Percentiles rank a stretch among this genome's conserved stretches.
These are phyloP conservation scores for Aspergillus conjunctus DNA, from an alignment of 495 filamentous ascomycete species.

Conservation along the genomic window DNA sequence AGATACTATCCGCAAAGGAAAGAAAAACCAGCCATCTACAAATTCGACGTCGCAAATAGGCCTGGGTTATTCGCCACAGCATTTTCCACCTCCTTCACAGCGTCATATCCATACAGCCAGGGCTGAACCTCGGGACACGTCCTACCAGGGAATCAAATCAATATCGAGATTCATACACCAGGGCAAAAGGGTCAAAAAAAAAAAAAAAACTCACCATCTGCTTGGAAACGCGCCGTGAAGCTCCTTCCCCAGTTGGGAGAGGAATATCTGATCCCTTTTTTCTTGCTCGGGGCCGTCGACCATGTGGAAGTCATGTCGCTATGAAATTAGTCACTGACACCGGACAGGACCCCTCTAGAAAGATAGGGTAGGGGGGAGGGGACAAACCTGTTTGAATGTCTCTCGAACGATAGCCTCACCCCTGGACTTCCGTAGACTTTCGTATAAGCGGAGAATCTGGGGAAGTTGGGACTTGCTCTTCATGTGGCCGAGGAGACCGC, in stretches of 20 bases:
- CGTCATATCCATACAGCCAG: conserved; percentile 65
- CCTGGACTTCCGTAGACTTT: conserved; percentile 60
- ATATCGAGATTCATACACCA: neutral
- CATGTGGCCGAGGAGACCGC: conserved; percentile 44
- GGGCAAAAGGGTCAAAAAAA: neutral
- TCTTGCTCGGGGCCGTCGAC: conserved; percentile 57
- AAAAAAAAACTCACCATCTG: conserved; percentile 45
- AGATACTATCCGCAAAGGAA: too few species aligned
- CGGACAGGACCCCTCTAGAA: neutral
- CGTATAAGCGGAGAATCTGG: conserved; percentile 56
- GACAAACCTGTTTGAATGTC: conserved; percentile 45
- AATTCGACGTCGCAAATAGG: conserved; percentile 27
- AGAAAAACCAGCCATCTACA: conserved; percentile 2
- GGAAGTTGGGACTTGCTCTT: conserved; percentile 44
- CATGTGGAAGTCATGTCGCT: conserved; percentile 63
- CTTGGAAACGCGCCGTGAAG: conserved; percentile 56
- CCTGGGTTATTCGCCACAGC: conserved; percentile 43
- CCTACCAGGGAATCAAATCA: conserved; percentile 28
- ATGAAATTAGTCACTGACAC: conserved; percentile 20
- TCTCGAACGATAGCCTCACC: conserved; percentile 59
- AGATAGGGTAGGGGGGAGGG: too few species aligned
- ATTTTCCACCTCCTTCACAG: conserved; percentile 56
- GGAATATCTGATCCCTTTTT: conserved; percentile 52
- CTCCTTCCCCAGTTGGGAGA: conserved; percentile 43
- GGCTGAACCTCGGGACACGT: conserved; percentile 61